Evolutionary conservation across 345 rosid species (phyloP).

Genomic region (Conringia planisiliqua): DNA sequence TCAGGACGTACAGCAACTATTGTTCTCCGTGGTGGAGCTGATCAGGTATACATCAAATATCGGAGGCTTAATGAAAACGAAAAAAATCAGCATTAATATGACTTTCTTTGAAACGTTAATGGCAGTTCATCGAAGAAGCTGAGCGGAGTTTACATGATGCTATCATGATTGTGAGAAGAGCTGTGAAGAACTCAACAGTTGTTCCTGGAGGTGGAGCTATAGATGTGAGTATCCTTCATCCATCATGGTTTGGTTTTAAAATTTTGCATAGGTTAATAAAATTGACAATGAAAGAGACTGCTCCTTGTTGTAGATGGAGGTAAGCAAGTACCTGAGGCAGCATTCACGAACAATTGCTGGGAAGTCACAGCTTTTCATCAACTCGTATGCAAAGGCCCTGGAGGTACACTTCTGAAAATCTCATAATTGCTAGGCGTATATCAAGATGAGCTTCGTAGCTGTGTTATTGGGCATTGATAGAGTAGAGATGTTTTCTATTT

Average conservation of each 20-base stretch:
- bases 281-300: slow-evolving; percentile 8
- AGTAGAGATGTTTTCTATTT: not conserved
- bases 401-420: slow-evolving; percentile 54
- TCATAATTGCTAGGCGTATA: not conserved
- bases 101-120: not conserved
- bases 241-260: not conserved
- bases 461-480: not conserved
- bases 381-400: slow-evolving; percentile 96
- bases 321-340: slow-evolving; percentile 85
- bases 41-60: slow-evolving; percentile 62
- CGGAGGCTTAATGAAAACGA: not conserved
- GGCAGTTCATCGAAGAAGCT: slow-evolving; percentile 98
- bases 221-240: slow-evolving; percentile 59
- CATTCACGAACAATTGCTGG: slow-evolving; percentile 97
- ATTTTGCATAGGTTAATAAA: not conserved
- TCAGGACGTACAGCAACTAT: slow-evolving; percentile 92
- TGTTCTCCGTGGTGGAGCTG: slow-evolving; percentile 99
- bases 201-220: slow-evolving; percentile 99
- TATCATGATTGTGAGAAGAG: slow-evolving; percentile 98
- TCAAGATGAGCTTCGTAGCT: not conserved
- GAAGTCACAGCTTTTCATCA: slow-evolving; percentile 90
- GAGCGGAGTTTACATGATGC: slow-evolving; percentile 99
- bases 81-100: not conserved
- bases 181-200: slow-evolving; percentile 90
- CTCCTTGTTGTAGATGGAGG: slow-evolving; percentile 76